Conservation (phyloP, 2,329 filamentous ascomycete genomes). For the Calonectria naviculata region DNA sequence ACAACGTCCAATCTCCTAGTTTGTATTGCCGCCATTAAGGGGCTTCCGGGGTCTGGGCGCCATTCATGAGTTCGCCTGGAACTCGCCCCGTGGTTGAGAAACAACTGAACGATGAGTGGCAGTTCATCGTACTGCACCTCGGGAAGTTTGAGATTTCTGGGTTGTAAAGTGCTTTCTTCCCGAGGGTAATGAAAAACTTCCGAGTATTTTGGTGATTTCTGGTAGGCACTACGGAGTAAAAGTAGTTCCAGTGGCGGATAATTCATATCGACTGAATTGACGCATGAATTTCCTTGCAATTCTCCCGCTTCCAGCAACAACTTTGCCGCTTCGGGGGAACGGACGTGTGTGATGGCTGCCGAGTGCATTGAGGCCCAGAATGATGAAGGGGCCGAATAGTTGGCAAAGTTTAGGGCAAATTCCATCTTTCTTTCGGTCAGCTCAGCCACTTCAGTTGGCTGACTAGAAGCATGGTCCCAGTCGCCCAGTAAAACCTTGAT, state of each 20-base stretch:
- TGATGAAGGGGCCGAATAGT: not conserved
- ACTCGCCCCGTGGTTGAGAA: not conserved
- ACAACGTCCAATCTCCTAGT: not conserved
- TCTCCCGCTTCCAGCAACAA: not conserved
- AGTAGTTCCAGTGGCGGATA: conserved; percentile 3
- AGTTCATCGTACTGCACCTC: not conserved
- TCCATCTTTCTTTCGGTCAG: not conserved
- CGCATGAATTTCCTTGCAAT: not conserved
- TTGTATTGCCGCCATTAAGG: not conserved
- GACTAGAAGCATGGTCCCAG: not conserved
- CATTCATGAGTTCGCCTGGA: not conserved
- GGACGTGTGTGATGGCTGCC: conserved; percentile 2
- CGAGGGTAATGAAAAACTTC: not conserved
- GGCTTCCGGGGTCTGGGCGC: not conserved
- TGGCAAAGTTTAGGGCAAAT: not conserved
- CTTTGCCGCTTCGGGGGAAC: not conserved
- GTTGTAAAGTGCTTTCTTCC: not conserved
- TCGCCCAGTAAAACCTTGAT: not conserved
- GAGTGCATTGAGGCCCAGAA: not conserved
- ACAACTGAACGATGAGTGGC: not conserved
- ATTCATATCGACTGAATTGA: not conserved
- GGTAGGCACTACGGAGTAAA: not conserved
- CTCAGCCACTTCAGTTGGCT: not conserved
- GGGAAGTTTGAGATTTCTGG: not conserved
- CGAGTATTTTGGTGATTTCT: not conserved